These are phyloP conservation scores for Mrakia blollopis DNA, from an alignment of 768 basidiomycete species.

Conservation along the genomic window DNA sequence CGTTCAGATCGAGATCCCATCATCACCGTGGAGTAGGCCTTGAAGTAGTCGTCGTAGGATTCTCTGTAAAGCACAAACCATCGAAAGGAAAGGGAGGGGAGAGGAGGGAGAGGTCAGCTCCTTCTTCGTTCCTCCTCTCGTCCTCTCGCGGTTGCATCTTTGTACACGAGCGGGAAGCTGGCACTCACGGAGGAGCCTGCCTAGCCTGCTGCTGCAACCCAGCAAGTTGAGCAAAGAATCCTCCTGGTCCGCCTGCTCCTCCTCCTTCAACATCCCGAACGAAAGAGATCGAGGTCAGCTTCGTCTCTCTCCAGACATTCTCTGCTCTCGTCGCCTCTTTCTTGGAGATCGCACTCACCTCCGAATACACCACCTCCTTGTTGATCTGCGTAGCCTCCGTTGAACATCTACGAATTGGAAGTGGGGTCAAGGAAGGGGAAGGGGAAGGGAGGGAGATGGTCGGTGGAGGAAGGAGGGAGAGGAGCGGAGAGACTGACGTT, in stretches of 20 bases:
- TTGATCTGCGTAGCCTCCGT: constrained; percentile 19
- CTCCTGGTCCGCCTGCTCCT: constrained; percentile 30
- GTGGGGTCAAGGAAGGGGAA: background rate
- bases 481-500: background rate
- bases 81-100: background rate
- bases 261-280: background rate
- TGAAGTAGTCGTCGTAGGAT: constrained; percentile 85
- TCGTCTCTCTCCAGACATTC: background rate
- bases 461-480: background rate
- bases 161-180: background rate
- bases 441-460: background rate
- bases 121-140: background rate
- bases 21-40: constrained; percentile 93
- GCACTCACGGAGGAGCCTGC: constrained; percentile 29
- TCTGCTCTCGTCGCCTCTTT: background rate
- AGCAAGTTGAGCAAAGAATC: constrained; percentile 34
- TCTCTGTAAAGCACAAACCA: constrained; percentile 36
- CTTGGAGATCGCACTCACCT: background rate
- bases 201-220: constrained; percentile 17
- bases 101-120: background rate
- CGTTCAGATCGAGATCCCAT: constrained; percentile 63
- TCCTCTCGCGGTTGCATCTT: too few species aligned
- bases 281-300: constrained; percentile 7
- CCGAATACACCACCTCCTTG: constrained; percentile 14
- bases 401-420: constrained; percentile 16